Conservation (phyloP, 2,329 filamentous ascomycete species). For the Cordyceps fumosorosea region DNA sequence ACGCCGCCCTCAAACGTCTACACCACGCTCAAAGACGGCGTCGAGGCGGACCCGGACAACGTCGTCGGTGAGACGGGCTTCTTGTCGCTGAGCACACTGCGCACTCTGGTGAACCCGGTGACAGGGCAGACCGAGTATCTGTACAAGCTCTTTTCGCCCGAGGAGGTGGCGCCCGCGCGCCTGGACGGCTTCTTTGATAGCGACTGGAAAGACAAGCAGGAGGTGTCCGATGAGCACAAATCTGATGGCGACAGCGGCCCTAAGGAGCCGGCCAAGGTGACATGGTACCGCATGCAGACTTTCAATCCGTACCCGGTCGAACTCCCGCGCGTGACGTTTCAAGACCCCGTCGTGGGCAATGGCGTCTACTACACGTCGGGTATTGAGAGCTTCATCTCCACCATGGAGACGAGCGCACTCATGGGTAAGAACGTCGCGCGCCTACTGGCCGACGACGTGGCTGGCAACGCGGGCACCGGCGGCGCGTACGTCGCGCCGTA, state of each 20-base stretch:
- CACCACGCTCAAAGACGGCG: constrained; percentile 66
- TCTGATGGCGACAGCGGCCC: constrained; percentile 29
- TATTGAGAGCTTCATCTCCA: constrained; percentile 91
- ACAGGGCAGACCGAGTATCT: constrained; percentile 48
- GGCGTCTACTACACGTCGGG: constrained; percentile 65
- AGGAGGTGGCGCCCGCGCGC: constrained; percentile 45
- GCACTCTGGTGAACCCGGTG: constrained; percentile 53
- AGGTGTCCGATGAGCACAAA: constrained; percentile 26
- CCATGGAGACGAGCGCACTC: constrained; percentile 92
- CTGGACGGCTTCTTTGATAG: constrained; percentile 46
- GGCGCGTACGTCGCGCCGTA: constrained; percentile 4
- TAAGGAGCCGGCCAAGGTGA: constrained; percentile 35
- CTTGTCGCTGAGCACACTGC: constrained; percentile 76
- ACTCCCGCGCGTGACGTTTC: constrained; percentile 80
- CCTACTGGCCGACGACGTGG: constrained; percentile 57
- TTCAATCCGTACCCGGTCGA: constrained; percentile 85
- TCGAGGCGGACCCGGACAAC: constrained; percentile 44
- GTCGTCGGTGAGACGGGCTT: constrained; percentile 71
- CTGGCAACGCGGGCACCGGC: constrained; percentile 19
- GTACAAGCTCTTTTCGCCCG: constrained; percentile 61
- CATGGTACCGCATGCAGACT: constrained; percentile 69
- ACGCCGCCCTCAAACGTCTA: constrained; percentile 68
- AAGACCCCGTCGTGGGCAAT: constrained; percentile 63
- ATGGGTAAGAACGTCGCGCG: constrained; percentile 83
- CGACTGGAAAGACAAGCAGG: constrained; percentile 37